Evolutionary conservation across 495 filamentous ascomycete genomes (phyloP), one percentile per base, ranked within the genome.

Genomic region (Alectoria sarmentosa): DNA sequence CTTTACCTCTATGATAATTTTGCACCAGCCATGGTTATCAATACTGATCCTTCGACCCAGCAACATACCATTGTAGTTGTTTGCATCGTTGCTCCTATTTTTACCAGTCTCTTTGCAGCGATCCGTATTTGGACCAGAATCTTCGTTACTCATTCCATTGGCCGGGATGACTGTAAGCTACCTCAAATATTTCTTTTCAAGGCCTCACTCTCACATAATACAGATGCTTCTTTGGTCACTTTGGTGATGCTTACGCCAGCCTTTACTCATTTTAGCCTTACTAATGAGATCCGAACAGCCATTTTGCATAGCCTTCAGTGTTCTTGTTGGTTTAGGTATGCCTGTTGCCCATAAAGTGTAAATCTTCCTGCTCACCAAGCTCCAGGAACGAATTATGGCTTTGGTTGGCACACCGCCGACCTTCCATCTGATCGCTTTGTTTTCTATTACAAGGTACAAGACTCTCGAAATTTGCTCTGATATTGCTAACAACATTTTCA

Each of bases 101-200:
- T 69, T n/a, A 55, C 66, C 9, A 55, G 42, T 32, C 3, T 72
- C 8, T 72, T 71, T 48, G 59, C 71, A 28, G 57, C 57, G 15
- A 57, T 71, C 41, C 69, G 70, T 44, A 28, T 67, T 32, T 72
- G 64, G 57, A 55, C 65, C 0, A 52, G 70, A 56, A n/a, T 49
- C 23, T 66, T 66, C 41, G 17, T 72, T 17, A 59, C 42, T 7
- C 66, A 61, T 58, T 57, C 57, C 19, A 15, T 67, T 19, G 69
- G 69, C 34, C 66, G 69, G 70, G 69, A 72, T 65, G 70, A 72
- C 34, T 70, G 66, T 70, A 63, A 54, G 59, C 52, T 10, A 48
- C 46, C 52, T 36, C 36, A 21, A 21, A 30, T 46, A 0, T 21
- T 17, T 57, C 38, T 58, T n/a, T 11, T 26, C 14, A 19, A 60